Evolutionary conservation across 139 green algal genomes (phyloP).

Genomic region (Chlamydomonas applanata): DNA sequence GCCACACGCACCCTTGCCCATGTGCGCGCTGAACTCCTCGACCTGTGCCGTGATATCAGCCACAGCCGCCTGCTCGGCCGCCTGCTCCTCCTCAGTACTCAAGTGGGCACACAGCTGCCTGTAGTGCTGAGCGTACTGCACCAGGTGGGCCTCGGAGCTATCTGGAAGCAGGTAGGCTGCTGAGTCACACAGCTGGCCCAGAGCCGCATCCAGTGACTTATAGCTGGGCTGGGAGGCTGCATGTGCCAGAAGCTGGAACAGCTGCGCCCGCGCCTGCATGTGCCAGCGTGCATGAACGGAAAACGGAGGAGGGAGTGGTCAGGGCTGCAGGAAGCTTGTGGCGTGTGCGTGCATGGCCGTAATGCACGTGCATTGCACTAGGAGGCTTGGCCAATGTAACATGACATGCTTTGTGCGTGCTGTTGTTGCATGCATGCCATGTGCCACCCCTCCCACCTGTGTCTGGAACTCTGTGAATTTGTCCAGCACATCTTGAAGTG

Average conservation of each 20-base stretch:
- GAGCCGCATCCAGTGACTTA: not conserved
- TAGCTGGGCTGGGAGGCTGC: not conserved
- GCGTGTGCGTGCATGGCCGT: not conserved
- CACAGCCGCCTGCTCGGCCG: not conserved
- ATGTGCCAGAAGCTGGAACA: slow-evolving; percentile 7
- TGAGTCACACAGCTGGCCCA: not conserved
- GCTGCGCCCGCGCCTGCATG: slow-evolving; percentile 1
- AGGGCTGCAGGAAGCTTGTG: not conserved
- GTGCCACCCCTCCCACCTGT: not conserved
- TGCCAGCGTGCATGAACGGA: not conserved
- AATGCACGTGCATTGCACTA: no score
- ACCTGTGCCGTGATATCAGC: not conserved
- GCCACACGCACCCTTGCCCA: not conserved
- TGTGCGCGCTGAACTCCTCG: not conserved
- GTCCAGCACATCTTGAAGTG: not conserved
- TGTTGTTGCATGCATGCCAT: not conserved
- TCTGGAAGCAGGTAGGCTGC: slow-evolving; percentile 16
- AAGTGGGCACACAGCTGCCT: not conserved
- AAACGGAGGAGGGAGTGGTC: no score
- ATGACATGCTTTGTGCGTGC: not conserved
- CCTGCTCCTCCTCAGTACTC: not conserved
- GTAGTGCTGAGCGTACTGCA: slow-evolving; percentile 13
- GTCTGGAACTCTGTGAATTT: slow-evolving; percentile 2
- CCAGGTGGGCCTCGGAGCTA: not conserved
- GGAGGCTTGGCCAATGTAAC: no score